Conservation (phyloP, 257 asterid genomes). For the Galeopsis tetrahit region DNA sequence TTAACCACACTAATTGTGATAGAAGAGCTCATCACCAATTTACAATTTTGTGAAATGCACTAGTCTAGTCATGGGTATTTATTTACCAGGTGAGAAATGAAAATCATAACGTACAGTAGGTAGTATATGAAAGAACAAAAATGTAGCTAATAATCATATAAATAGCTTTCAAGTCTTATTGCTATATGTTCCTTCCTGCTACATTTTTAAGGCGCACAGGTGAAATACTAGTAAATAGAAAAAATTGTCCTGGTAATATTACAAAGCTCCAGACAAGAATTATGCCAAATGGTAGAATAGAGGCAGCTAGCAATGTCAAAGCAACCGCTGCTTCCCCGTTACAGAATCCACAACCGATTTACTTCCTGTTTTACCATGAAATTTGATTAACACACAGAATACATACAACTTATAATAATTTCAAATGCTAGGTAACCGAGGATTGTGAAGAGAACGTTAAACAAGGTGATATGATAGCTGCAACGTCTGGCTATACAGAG, state of each 20-base stretch:
- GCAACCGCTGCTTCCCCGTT: conserved; percentile 86
- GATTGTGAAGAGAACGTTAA: neutral
- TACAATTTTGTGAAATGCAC: no score
- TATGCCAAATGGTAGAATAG: conserved; percentile 19
- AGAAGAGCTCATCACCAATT: no score
- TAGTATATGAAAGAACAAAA: no score
- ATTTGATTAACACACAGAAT: neutral
- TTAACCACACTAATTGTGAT: no score
- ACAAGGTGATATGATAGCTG: neutral
- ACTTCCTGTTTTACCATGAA: conserved; percentile 51
- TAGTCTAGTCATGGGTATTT: no score
- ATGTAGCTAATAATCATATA: no score
- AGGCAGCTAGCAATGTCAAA: conserved; percentile 43
- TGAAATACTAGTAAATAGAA: neutral
- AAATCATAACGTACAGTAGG: no score
- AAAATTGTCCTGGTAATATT: neutral
- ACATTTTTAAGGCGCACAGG: neutral
- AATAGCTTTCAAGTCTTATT: neutral
- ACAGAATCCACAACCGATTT: conserved; percentile 83
- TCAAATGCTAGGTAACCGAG: neutral
- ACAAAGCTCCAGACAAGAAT: neutral
- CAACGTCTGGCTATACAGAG: neutral
- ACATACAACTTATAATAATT: neutral
- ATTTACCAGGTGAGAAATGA: no score
- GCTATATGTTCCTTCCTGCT: neutral